A percentile compares a stretch with the other conserved stretches of the same genome.
phyloP scores from a whole-genome alignment of 129 eudicot species.

The Gnaphalium uliginosum region DNA sequence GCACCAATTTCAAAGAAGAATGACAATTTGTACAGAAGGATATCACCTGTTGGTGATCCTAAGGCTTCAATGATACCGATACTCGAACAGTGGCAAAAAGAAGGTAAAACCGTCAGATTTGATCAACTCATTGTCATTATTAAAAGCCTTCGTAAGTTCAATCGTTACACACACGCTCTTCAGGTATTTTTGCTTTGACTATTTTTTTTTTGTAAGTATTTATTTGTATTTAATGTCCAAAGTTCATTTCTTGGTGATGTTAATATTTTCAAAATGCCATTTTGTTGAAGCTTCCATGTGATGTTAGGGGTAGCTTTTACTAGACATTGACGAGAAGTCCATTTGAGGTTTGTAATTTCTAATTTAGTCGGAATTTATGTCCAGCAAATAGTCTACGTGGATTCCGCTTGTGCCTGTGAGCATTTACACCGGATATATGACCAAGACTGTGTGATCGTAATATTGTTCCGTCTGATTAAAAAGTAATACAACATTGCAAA shows the following conservation, averaged over 20 bases:
- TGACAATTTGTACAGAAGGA: conserved; percentile 38
- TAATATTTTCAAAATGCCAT: too few relatives aligned
- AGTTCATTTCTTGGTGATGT: background rate
- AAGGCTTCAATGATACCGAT: conserved; percentile 43
- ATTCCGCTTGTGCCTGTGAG: too few relatives aligned
- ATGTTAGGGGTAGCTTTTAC: background rate
- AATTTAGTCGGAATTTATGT: too few relatives aligned
- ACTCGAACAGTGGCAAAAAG: conserved; percentile 50
- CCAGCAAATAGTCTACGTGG: too few relatives aligned
- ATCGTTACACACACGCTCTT: conserved; percentile 46
- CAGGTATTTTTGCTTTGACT: conserved; percentile 29
- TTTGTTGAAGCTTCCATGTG: background rate
- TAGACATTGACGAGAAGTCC: background rate
- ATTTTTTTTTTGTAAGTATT: background rate
- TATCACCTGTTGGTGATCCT: conserved; percentile 35
- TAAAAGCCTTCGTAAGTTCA: conserved; percentile 41
- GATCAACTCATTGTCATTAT: conserved; percentile 34
- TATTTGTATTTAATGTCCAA: background rate
- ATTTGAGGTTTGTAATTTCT: too few relatives aligned
- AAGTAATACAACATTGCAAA: too few relatives aligned
- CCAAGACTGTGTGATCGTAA: too few relatives aligned
- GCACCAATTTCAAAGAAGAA: background rate
- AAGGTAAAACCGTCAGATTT: conserved; percentile 28
- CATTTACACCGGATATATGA: too few relatives aligned
- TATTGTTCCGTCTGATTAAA: too few relatives aligned